Base-by-base conservation (phyloP, 2,329 filamentous ascomycete genomes). In the Colletotrichum sp. region DNA sequence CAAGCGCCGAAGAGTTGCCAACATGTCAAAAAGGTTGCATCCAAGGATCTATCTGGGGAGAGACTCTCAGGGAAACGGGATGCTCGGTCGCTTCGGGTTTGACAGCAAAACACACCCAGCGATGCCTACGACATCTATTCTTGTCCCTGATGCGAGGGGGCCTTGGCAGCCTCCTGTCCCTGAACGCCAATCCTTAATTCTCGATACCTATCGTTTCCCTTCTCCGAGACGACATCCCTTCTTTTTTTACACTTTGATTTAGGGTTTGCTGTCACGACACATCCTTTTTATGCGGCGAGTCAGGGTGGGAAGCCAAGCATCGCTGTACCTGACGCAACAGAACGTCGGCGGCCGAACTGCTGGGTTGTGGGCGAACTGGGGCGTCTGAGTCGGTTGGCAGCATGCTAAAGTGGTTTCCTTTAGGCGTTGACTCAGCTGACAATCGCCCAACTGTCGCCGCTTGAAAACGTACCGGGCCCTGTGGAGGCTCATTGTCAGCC, bases 211-310 rank as follows among this genome's bases (percentile, higher is more conserved):
- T 57, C 55, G 69, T 76, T 72, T 52, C 62, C 44, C 44, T 21
- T 52, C 44, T 21, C n/a, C n/a, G 62, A 30, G 28, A 66, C 49
- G 71, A 30, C 71, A 63, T 76, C 69, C 70, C 59, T 71, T 15
- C 44, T 30, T 34, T 36, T 44, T 55, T 66, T 62, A 75, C 36
- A 63, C 62, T 75, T 63, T 66, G 6, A 59, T 63, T 72, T 76
- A 76, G 73, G 39, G 63, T 76, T 76, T 68, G 73, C 73, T 76
- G 73, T 68, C 73, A 76, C 69, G 73, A 64, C 63, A 63, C 57
- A 44, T 72, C 55, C 63, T 57, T 76, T 28, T 71, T 26, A 68
- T 76, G 73, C 73, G 70, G 7, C 55, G 68, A 76, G 63, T 72
- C 73, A 76, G 68, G 36, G 64, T 21, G 24, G 32, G 69, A 44